Evolutionary conservation across 768 basidiomycete species (phyloP).

Genomic region (Paxillus ammoniavirescens): DNA sequence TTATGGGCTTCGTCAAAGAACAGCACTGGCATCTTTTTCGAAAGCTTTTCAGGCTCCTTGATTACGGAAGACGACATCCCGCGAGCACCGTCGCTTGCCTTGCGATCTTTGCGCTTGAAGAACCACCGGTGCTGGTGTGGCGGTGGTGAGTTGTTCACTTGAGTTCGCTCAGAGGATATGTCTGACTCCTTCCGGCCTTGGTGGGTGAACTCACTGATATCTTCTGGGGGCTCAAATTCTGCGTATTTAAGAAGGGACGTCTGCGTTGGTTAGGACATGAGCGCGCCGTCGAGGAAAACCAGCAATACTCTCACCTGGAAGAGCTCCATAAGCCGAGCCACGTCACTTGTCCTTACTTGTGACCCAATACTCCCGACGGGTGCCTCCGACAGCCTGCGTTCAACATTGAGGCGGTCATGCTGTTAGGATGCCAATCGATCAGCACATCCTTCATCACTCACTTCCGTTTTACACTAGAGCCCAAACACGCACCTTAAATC

Average conservation of each 20-base stretch:
- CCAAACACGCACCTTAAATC: slow-evolving; percentile 62
- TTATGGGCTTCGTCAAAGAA: slow-evolving; percentile 89
- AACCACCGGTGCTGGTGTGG: slow-evolving; percentile 28
- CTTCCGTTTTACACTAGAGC: neutral
- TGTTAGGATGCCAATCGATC: slow-evolving; percentile 28
- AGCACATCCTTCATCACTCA: neutral
- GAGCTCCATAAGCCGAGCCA: slow-evolving; percentile 81
- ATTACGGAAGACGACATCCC: slow-evolving; percentile 30
- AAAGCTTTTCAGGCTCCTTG: slow-evolving; percentile 34
- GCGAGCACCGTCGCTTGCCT: slow-evolving; percentile 27
- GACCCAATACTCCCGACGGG: slow-evolving; percentile 41
- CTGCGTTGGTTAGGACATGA: slow-evolving; percentile 30
- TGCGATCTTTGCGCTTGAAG: slow-evolving; percentile 25
- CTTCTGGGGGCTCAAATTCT: slow-evolving; percentile 54
- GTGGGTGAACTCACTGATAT: slow-evolving; percentile 20
- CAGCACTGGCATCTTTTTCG: slow-evolving; percentile 75
- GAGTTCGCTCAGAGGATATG: slow-evolving; percentile 43
- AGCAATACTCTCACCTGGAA: slow-evolving; percentile 54
- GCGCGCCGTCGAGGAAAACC: neutral
- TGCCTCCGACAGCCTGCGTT: slow-evolving; percentile 54
- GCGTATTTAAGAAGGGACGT: slow-evolving; percentile 71
- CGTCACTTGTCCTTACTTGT: slow-evolving; percentile 70
- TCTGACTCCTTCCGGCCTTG: slow-evolving; percentile 29
- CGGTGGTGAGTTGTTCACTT: slow-evolving; percentile 34
- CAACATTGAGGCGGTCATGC: slow-evolving; percentile 76